Base-by-base conservation (phyloP, 805 yeast species). In the Lachancea cidri region DNA sequence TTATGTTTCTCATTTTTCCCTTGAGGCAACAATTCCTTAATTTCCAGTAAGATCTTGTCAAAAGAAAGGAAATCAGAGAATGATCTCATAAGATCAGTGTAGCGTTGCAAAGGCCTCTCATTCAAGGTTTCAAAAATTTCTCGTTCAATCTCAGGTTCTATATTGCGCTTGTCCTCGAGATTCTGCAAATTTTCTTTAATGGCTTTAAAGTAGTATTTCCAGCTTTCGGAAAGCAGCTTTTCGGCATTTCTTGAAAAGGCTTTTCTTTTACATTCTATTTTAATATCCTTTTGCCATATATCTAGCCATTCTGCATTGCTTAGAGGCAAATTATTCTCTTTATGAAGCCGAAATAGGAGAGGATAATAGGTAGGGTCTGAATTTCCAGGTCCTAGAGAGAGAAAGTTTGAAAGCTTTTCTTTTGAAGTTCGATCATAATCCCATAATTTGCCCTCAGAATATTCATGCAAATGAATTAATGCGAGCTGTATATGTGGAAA, bases 361-460 rank as follows among this genome's bases (percentile, higher is more conserved):
- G 44, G 42, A 48, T 76, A 83, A 52, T 77, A 81, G 0, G 62
- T 47, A 0, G 79, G 72, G 20, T 67, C 64, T 38, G 84, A 77
- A 37, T 68, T 69, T 35, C 80, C 66, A 2, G 77, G 74, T 0
- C 87, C 83, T 11, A 77, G 46, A 9, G 63, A 63, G 16, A 83
- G 49, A 46, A 80, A 71, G 0, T 63, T 71, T 1, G 66, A 35
- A 8, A 83, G 53, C 43, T 70, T 71, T 3, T 67, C 68, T 14
- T 68, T 66, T 1, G 77, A 48, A 3, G 63, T 62, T 42, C 81
- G 81, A 16, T 66, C 69, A 48, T 72, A 74, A 3, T 68, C 60
- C 81, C 86, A 81, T 36, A 82, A 66, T 20, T 67, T 55, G 5
- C 64, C 72, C 14, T 71, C 65, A 46, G 76, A 73, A 33, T 68